Percentiles rank a stretch among this genome's conserved stretches.
Evolutionary conservation across 1,139 yeast species (phyloP).

Genomic region (Nakaseomyces uthaithaninus): DNA sequence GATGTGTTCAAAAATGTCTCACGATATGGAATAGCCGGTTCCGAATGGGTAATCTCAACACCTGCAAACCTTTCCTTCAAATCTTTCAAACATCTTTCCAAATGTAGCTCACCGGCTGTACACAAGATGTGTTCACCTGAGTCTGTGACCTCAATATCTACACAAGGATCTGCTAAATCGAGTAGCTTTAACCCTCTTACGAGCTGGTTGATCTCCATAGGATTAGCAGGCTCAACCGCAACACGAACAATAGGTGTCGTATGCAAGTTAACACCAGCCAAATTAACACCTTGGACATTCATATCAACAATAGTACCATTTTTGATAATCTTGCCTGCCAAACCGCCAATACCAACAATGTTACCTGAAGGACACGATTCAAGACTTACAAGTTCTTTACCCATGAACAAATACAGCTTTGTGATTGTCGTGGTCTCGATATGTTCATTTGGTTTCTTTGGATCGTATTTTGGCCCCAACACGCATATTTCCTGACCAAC

Average conservation of each 20-base stretch:
- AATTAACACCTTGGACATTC: constrained; percentile 49
- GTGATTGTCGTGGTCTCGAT: constrained; percentile 47
- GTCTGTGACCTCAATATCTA: constrained; percentile 75
- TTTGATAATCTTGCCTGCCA: constrained; percentile 73
- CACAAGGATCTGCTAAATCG: constrained; percentile 88
- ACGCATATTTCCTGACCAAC: constrained; percentile 70
- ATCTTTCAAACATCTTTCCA: constrained; percentile 86
- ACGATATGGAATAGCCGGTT: constrained; percentile 90
- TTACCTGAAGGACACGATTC: constrained; percentile 88
- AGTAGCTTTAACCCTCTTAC: constrained; percentile 72
- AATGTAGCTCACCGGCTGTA: constrained; percentile 92
- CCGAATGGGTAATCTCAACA: constrained; percentile 75
- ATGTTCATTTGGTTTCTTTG: constrained; percentile 55
- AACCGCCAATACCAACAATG: constrained; percentile 89
- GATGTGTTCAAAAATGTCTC: constrained; percentile 60
- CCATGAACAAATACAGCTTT: constrained; percentile 81
- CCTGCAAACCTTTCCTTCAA: constrained; percentile 87
- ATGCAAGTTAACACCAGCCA: constrained; percentile 60
- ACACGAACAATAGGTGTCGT: constrained; percentile 87
- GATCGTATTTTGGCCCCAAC: constrained; percentile 82
- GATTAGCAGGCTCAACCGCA: constrained; percentile 88
- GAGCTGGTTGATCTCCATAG: constrained; percentile 64
- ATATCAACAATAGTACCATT: constrained; percentile 68
- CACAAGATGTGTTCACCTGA: constrained; percentile 87
- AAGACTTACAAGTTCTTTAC: constrained; percentile 73